phyloP scores from a whole-genome alignment of 331 rosid genomes.

The Quercus phellos region DNA sequence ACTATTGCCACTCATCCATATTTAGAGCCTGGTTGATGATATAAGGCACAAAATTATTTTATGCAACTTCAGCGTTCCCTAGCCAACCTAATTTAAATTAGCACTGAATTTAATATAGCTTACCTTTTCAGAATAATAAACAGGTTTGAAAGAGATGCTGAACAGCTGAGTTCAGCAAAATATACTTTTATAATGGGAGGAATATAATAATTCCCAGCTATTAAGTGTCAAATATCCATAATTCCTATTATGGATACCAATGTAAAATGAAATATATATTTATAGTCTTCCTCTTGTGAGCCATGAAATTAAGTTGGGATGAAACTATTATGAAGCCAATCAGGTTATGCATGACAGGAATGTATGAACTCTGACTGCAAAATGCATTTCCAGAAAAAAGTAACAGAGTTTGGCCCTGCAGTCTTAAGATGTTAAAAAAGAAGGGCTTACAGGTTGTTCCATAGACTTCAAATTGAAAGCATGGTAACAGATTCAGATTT shows the following conservation, averaged over 20 bases:
- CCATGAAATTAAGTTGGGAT: not conserved
- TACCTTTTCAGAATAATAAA: not conserved
- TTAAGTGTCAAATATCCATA: too few relatives aligned
- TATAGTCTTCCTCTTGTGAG: not conserved
- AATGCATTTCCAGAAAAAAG: not conserved
- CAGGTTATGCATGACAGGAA: not conserved
- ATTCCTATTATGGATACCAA: not conserved
- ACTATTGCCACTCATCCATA: too few relatives aligned
- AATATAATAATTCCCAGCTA: not conserved
- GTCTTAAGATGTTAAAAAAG: too few relatives aligned
- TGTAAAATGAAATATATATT: not conserved
- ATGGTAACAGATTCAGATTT: too few relatives aligned
- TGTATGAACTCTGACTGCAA: not conserved
- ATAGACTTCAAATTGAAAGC: too few relatives aligned
- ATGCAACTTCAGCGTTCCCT: too few relatives aligned
- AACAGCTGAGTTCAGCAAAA: not conserved
- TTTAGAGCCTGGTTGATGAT: too few relatives aligned
- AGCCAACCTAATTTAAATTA: not conserved
- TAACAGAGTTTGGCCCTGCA: too few relatives aligned
- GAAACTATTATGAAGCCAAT: not conserved
- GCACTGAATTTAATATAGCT: not conserved
- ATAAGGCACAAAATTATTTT: too few relatives aligned
- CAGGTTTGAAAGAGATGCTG: not conserved
- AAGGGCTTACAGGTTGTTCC: too few relatives aligned
- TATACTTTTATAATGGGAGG: constrained; percentile 1